These are phyloP conservation scores for Geoglossum cookeanum DNA, from an alignment of 2,329 filamentous ascomycete genomes.

Conservation along the genomic window DNA sequence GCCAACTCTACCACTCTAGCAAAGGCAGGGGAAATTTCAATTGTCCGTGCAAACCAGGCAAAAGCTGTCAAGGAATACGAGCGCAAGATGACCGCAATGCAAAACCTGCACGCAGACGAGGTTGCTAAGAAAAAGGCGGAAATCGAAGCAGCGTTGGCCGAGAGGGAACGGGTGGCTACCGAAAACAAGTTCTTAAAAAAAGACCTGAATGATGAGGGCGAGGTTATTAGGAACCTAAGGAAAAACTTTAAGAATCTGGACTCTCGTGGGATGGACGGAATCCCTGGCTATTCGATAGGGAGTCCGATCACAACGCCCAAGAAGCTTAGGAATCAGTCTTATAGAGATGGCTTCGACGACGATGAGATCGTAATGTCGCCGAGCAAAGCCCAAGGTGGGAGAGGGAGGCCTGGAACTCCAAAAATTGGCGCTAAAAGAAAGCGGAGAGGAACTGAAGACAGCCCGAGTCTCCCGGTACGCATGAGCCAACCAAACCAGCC, in stretches of 20 bases:
- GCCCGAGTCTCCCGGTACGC: conserved; percentile 43
- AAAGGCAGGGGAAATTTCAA: conserved; percentile 53
- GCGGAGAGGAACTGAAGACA: conserved; percentile 38
- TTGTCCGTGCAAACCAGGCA: conserved; percentile 51
- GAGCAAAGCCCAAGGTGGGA: conserved; percentile 25
- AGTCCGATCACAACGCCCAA: conserved; percentile 38
- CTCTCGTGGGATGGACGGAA: neutral
- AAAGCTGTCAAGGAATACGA: conserved; percentile 43
- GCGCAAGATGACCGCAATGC: conserved; percentile 39
- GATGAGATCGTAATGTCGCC: conserved; percentile 39
- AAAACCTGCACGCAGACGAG: conserved; percentile 44
- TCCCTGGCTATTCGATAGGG: conserved; percentile 1
- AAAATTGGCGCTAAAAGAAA: conserved; percentile 50
- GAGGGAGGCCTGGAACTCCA: conserved; percentile 36
- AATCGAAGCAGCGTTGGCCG: conserved; percentile 43
- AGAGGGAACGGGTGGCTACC: conserved; percentile 44
- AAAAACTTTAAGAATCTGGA: neutral
- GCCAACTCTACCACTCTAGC: conserved; percentile 37
- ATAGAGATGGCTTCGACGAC: conserved; percentile 63
- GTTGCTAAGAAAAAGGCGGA: conserved; percentile 42
- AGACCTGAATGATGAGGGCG: conserved; percentile 45
- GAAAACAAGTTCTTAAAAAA: conserved; percentile 55
- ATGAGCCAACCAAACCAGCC: conserved; percentile 15
- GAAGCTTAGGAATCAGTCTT: conserved; percentile 37
- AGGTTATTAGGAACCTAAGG: conserved; percentile 29